Conservation (phyloP, 2,329 filamentous ascomycete species). For the Pyricularia grisea region DNA sequence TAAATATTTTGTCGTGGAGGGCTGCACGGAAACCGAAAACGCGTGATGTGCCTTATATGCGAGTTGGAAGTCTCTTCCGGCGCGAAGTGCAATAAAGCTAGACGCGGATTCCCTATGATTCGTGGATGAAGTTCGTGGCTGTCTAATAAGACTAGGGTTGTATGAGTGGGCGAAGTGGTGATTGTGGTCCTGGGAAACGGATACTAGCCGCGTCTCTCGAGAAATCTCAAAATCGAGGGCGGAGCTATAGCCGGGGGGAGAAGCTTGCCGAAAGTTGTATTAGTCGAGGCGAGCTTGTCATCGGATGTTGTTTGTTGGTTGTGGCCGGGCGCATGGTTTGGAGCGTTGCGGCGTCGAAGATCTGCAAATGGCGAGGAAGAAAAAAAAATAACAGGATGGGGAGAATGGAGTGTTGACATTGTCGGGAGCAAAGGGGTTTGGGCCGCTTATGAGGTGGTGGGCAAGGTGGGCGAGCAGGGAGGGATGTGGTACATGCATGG, state of each 20-base stretch:
- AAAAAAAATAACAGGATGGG: constrained; percentile 1
- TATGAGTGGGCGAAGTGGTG: not conserved
- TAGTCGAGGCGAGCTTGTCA: not conserved
- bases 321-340: not conserved
- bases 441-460: constrained; percentile 5
- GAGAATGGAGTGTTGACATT: constrained; percentile 3
- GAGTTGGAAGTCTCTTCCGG: not conserved
- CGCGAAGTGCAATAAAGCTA: not conserved
- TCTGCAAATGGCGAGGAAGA: not conserved
- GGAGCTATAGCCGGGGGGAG: not conserved
- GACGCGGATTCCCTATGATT: not conserved
- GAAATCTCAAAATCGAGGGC: not conserved
- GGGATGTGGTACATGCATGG: constrained; percentile 4
- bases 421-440: constrained; percentile 5
- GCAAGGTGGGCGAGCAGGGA: constrained; percentile 5
- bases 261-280: not conserved
- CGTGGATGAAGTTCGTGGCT: not conserved
- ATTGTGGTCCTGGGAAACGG: not conserved
- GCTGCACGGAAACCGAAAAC: not conserved
- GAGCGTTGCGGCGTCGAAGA: not conserved
- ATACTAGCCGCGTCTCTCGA: not conserved
- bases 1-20: not conserved
- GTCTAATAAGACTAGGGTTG: not conserved
- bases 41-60: not conserved
- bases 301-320: not conserved